These are phyloP conservation scores for Carex parvula DNA, from an alignment of 176 grass and related monocot species.

Conservation along the genomic window DNA sequence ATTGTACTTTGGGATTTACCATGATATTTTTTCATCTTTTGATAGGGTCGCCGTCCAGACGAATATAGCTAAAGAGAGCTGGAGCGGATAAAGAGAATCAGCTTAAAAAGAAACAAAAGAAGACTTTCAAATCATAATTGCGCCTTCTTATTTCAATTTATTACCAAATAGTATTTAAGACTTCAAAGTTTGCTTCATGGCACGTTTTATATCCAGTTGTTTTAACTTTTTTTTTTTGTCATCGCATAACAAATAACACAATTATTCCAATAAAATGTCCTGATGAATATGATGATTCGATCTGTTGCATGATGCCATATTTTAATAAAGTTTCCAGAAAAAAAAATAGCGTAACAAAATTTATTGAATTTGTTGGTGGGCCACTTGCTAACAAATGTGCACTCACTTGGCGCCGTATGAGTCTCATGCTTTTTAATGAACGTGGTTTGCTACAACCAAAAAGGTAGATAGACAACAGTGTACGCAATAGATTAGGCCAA, in stretches of 20 bases:
- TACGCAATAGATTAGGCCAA: background rate
- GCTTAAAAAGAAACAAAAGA: constrained; percentile 18
- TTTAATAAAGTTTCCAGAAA: too few species aligned
- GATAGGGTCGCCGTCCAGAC: constrained; percentile 39
- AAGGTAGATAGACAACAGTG: background rate
- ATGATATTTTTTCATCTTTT: constrained; percentile 14
- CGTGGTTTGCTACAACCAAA: constrained; percentile 10
- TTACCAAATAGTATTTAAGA: background rate
- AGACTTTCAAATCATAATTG: background rate
- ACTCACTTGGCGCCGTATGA: background rate
- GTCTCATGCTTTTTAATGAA: constrained; percentile 7
- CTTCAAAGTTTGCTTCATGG: background rate
- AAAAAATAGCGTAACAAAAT: too few species aligned
- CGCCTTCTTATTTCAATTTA: constrained; percentile 8
- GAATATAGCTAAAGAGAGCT: constrained; percentile 44
- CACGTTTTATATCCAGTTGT: background rate
- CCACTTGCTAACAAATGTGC: background rate
- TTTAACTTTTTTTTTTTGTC: background rate
- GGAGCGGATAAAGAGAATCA: constrained; percentile 38
- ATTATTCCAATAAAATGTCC: background rate
- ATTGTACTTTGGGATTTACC: background rate
- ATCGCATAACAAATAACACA: background rate
- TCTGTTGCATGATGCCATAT: background rate
- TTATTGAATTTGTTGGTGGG: background rate
- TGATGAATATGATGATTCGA: background rate